Percentiles rank a stretch among this genome's conserved stretches.
phyloP scores from a whole-genome alignment of 352 stramenopile genomes.

The Globisporangium megalacanthum region DNA sequence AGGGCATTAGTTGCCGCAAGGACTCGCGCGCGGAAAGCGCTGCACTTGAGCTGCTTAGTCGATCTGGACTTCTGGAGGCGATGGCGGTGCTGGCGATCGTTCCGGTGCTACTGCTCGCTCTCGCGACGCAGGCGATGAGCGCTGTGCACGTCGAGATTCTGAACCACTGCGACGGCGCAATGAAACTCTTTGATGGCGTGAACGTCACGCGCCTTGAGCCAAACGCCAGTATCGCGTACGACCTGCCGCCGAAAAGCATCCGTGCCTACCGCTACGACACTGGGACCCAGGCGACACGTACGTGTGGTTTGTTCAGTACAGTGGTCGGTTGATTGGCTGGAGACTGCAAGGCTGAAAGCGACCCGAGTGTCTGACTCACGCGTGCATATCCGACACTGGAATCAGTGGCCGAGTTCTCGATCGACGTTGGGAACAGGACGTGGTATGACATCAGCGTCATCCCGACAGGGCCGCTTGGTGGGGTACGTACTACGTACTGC shows the following conservation, averaged over 20 bases:
- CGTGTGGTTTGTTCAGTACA: neutral
- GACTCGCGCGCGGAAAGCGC: no score
- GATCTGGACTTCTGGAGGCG: constrained; percentile 15
- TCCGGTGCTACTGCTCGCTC: neutral
- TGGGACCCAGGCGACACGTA: constrained; percentile 12
- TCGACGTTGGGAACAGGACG: constrained; percentile 19
- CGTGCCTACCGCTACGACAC: constrained; percentile 12
- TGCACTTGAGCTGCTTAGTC: neutral
- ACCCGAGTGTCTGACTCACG: no score
- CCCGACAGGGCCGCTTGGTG: constrained; percentile 19
- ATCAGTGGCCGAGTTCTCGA: constrained; percentile 39
- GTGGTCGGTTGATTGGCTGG: no score
- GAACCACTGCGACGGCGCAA: constrained; percentile 14
- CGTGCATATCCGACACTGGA: no score
- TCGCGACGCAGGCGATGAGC: neutral
- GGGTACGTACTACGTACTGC: constrained; percentile 16
- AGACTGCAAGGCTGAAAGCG: no score
- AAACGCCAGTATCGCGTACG: constrained; percentile 3
- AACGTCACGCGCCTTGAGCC: constrained; percentile 8
- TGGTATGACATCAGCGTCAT: constrained; percentile 49
- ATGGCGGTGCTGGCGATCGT: neutral
- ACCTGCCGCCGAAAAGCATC: constrained; percentile 8
- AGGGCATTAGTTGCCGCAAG: no score
- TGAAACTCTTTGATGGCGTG: constrained; percentile 12
- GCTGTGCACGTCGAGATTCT: constrained; percentile 8